Percentiles rank a stretch among this genome's conserved stretches.
These are phyloP conservation scores for Yamadazyma atlantica DNA, from an alignment of 1,139 yeast genomes.

Conservation along the genomic window DNA sequence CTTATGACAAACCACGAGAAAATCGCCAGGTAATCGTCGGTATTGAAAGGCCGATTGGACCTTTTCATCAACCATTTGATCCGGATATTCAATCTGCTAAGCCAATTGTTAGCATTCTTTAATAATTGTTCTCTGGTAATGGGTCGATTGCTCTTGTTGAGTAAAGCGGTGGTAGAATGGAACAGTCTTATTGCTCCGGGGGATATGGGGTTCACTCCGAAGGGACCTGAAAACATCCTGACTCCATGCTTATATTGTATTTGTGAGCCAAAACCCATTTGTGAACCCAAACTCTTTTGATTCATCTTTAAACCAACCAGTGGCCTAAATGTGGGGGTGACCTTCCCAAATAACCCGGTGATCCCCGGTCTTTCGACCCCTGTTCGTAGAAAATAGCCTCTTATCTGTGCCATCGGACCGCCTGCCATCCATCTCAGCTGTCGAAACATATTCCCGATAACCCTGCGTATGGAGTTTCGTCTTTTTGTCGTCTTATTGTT, in stretches of 20 bases:
- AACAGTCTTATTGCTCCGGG: background rate
- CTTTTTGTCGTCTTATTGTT: too few relatives aligned
- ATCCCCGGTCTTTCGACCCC: constrained; percentile 4
- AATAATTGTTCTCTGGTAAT: constrained; percentile 51
- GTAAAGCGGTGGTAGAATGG: constrained; percentile 1
- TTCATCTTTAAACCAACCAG: too few relatives aligned
- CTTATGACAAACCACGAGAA: constrained; percentile 91
- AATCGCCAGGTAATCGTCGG: constrained; percentile 86
- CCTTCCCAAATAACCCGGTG: background rate
- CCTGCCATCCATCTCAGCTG: background rate
- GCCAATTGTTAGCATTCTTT: constrained; percentile 48
- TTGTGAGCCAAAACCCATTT: too few relatives aligned
- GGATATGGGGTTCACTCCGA: too few relatives aligned
- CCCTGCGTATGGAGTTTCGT: too few relatives aligned
- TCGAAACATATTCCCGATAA: background rate
- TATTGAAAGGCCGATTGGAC: constrained; percentile 66
- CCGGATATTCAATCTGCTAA: constrained; percentile 54
- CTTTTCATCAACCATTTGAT: constrained; percentile 67
- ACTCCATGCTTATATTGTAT: too few relatives aligned
- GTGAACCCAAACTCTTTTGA: too few relatives aligned
- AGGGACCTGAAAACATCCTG: too few relatives aligned
- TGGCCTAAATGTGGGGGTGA: background rate
- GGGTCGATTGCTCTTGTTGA: background rate
- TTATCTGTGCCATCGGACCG: too few relatives aligned
- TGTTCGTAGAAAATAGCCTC: background rate